A percentile compares a stretch with the other conserved stretches of the same genome.
Conservation (phyloP, 306 rosid genomes). For the Casuarina cunninghamiana region DNA sequence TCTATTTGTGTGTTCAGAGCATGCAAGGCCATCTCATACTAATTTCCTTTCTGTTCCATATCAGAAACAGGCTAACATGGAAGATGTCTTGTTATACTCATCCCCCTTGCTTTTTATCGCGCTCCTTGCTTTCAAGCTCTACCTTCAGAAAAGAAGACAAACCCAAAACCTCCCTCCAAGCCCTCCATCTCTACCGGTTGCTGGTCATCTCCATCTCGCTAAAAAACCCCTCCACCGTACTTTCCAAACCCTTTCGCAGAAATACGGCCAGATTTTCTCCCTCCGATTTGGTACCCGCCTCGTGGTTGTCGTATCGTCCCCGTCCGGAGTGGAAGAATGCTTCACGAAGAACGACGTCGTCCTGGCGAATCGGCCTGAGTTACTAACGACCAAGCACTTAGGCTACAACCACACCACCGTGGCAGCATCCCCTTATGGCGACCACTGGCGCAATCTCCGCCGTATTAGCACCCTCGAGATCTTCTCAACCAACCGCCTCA, state of each 20-base stretch:
- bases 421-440: conserved; percentile 43
- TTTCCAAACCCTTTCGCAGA: conserved; percentile 30
- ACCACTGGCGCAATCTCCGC: conserved; percentile 74
- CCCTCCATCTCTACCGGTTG: conserved; percentile 50
- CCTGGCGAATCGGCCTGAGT: conserved; percentile 48
- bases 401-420: conserved; percentile 45
- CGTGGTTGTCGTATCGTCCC: conserved; percentile 47
- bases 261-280: conserved; percentile 40
- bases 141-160: conserved; percentile 8
- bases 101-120: conserved; percentile 18
- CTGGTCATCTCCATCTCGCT: conserved; percentile 57
- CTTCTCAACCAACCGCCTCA: too few species aligned
- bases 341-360: conserved; percentile 65
- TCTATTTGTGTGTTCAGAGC: too few species aligned
- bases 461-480: conserved; percentile 21
- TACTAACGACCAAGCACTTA: conserved; percentile 33
- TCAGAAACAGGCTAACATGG: too few species aligned
- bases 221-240: conserved; percentile 40
- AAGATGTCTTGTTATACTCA: too few species aligned
- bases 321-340: conserved; percentile 52
- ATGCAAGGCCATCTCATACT: too few species aligned
- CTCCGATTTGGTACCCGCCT: conserved; percentile 34
- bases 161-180: conserved; percentile 34
- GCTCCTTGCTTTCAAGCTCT: conserved; percentile 30
- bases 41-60: too few species aligned